Base-by-base conservation (phyloP, 768 basidiomycete species). In the Mrakia blollopis region DNA sequence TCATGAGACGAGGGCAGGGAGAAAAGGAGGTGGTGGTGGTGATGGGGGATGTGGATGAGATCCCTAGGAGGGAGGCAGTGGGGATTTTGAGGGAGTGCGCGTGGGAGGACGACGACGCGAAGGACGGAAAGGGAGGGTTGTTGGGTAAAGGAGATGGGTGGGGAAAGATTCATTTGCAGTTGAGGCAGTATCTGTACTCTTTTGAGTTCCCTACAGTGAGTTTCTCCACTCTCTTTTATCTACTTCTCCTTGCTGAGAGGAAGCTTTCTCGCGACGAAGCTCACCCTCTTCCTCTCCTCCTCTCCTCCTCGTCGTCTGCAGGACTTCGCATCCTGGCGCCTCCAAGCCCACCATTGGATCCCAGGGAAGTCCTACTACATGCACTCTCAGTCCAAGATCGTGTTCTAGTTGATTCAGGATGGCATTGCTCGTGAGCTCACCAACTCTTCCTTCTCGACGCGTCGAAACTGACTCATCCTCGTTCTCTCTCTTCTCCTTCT, bases 1-100 rank as follows among this genome's bases (percentile, higher is more conserved):
- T 68, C 81, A 9, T 72, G 80, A 84, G 61, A 81, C 84, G n/a
- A 83, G n/a, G 52, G 4, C 28, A 39, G 61, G 18, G 14, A 30
- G 37, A 4, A 25, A 57, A 50, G 11, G 67, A 75, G 13, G 67
- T 89, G 57, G 87, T 89, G 54, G 81, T 89, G 74, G 21, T 81
- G 74, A 88, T 89, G 86, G 87, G 87, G 11, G 89, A 90, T 80
- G 82, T 89, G 18, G 89, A 90, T 80, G 89, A 90, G 82, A 86
- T 90, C 61, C 89, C 89, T 6, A 85, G 87, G 0, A 82, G 83
- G 14, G 86, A 87, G 76, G 87, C 89, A 35, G 80, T 89, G 23
- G 80, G 83, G 52, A 85, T 90, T 6, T 83, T 90, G 62, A 86
- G 85, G 80, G 81, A 83, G 50, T 90, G 73, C 63, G 4, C 4